Evolutionary conservation across 225 moss, liverwort and hornwort genomes (phyloP), one percentile per base, ranked within the genome.

Genomic region (Antitrichia curtipendula): DNA sequence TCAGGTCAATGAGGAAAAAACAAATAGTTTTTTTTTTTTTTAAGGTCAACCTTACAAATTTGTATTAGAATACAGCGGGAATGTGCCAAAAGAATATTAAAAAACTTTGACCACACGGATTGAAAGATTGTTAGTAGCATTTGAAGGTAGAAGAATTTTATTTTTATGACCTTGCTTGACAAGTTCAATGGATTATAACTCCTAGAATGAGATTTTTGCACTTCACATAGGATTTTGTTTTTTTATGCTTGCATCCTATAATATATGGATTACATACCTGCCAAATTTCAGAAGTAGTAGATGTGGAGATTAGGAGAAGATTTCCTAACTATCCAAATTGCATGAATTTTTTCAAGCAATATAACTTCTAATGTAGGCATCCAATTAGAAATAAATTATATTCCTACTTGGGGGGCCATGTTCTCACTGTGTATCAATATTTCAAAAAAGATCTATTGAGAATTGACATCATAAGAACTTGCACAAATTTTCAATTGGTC

Each of bases 61-160:
- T 47, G 4, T 18, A 29, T 4, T 9, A 73, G 18, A 73, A 1
- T 28, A 18, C 4, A 0, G 18, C 47, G 1, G 10, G 17, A 18
- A 47, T 18, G 18, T 47, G 2, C 10, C 0, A 10, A 3, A n/a
- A n/a, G n/a, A n/a, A n/a, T n/a, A n/a, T 17, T 45, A 0, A 16
- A 0, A 28, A 6, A 45, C 10, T 31, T 47, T 17, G 7, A 47
- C 2, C 0, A 0, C 0, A 1, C 0, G 0, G 0, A 47, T 47
- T 73, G 47, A 31, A 47, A 31, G 29, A 18, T 29, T 18, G 2
- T 73, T n/a, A n/a, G n/a, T n/a, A 73, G 19, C 2, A 0, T 73
- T 31, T 47, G 29, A 73, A 73, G 7, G 0, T 19, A 73, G 19
- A 29, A 1, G 3, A 45, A 28, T 0, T 18, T 1, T 18, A 0